Conservation (phyloP, 345 rosid genomes). For the Geranium brycei region DNA sequence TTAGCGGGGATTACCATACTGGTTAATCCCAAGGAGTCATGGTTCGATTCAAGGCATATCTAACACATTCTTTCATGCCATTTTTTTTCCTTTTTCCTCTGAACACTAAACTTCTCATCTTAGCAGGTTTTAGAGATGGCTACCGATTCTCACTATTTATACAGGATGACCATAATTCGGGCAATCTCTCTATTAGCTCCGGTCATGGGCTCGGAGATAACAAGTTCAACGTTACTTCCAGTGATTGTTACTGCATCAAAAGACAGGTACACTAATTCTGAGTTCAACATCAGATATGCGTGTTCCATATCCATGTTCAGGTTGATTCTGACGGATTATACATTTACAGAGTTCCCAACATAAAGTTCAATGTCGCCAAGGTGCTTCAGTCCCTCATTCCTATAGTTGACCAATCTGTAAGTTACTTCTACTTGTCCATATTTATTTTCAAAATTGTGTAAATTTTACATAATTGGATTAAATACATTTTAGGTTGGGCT, state of each 20-base stretch:
- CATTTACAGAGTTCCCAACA: conserved; percentile 68
- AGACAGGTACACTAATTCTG: conserved; percentile 41
- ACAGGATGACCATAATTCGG: conserved; percentile 77
- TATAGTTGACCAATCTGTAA: conserved; percentile 70
- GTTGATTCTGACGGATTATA: too few species aligned
- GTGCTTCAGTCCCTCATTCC: conserved; percentile 77
- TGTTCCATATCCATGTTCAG: too few species aligned
- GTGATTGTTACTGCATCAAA: conserved; percentile 64
- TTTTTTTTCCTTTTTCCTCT: background rate
- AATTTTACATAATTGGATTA: too few species aligned
- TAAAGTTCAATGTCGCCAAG: conserved; percentile 88
- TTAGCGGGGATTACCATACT: too few species aligned
- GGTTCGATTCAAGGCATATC: too few species aligned
- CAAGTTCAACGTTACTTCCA: conserved; percentile 77
- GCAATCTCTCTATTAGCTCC: conserved; percentile 80
- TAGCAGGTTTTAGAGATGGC: conserved; percentile 75
- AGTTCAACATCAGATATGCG: too few species aligned
- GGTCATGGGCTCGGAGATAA: conserved; percentile 78
- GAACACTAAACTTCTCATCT: background rate
- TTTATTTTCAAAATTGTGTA: too few species aligned
- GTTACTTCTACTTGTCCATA: conserved; percentile 12
- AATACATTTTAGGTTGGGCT: too few species aligned
- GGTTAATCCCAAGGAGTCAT: too few species aligned
- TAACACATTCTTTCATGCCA: too few species aligned
- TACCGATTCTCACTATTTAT: conserved; percentile 72